Evolutionary conservation across 2,329 filamentous ascomycete species (phyloP).

Genomic region (Aspergillus arachidicola): DNA sequence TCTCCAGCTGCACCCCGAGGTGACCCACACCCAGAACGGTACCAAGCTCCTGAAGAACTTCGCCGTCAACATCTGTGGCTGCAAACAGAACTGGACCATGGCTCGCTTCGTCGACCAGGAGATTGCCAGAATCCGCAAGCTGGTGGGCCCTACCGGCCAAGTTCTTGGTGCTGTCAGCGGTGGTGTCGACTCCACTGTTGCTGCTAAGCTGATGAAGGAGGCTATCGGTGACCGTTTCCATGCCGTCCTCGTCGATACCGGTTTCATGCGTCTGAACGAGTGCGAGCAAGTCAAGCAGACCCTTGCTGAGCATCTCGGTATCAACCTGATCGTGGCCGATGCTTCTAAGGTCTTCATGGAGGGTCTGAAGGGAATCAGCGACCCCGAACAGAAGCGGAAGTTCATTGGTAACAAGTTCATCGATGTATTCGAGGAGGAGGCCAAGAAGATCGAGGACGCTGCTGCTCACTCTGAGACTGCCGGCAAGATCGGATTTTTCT

Average conservation of each 20-base stretch:
- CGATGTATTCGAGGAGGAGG: slow-evolving; percentile 80
- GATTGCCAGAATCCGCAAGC: slow-evolving; percentile 74
- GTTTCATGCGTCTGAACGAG: slow-evolving; percentile 83
- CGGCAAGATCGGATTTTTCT: slow-evolving; percentile 79
- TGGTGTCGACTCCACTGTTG: slow-evolving; percentile 88
- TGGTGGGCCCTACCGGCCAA: slow-evolving; percentile 80
- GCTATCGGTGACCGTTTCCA: slow-evolving; percentile 86
- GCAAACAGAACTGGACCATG: slow-evolving; percentile 81
- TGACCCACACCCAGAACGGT: slow-evolving; percentile 65
- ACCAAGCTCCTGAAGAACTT: slow-evolving; percentile 79
- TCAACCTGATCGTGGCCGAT: slow-evolving; percentile 88
- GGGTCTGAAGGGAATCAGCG: slow-evolving; percentile 72
- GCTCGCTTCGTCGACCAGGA: slow-evolving; percentile 78
- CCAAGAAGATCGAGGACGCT: slow-evolving; percentile 70
- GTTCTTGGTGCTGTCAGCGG: slow-evolving; percentile 80
- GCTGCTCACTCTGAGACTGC: slow-evolving; percentile 62
- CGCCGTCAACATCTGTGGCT: slow-evolving; percentile 77
- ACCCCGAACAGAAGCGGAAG: slow-evolving; percentile 87
- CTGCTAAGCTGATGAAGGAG: slow-evolving; percentile 80
- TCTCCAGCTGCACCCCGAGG: slow-evolving; percentile 89
- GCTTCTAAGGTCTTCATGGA: slow-evolving; percentile 75
- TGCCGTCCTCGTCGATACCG: slow-evolving; percentile 83
- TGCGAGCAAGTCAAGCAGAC: slow-evolving; percentile 79
- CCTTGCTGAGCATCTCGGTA: slow-evolving; percentile 75
- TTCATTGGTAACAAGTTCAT: slow-evolving; percentile 84